These are phyloP conservation scores for Syzygium oleosum DNA, from an alignment of 345 rosid species.

Conservation along the genomic window DNA sequence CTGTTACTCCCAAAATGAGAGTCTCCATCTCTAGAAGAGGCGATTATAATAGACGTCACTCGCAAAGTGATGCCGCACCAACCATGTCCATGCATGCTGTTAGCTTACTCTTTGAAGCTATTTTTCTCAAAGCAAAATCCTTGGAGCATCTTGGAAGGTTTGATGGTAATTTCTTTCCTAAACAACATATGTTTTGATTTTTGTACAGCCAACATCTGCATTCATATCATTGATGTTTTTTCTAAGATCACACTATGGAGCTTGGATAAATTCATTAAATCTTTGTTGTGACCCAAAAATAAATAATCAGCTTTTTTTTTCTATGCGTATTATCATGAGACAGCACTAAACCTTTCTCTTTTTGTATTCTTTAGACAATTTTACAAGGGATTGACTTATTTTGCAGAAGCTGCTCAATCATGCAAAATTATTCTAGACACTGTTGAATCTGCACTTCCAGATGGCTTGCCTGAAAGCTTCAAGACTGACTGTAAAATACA, in stretches of 20 bases:
- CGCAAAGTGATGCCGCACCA: slow-evolving; percentile 31
- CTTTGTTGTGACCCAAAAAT: background rate
- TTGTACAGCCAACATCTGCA: background rate
- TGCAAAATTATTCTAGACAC: slow-evolving; percentile 61
- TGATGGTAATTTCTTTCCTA: slow-evolving; percentile 27
- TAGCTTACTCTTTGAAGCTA: slow-evolving; percentile 53
- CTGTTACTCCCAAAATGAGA: slow-evolving; percentile 45
- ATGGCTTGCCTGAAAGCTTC: slow-evolving; percentile 50
- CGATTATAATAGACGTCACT: slow-evolving; percentile 30
- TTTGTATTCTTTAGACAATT: background rate
- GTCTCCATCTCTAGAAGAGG: slow-evolving; percentile 34
- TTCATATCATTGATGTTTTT: background rate
- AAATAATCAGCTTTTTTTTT: background rate
- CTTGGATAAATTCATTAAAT: background rate
- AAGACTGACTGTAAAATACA: slow-evolving; percentile 38
- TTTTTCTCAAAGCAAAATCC: slow-evolving; percentile 61
- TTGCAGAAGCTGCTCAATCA: slow-evolving; percentile 65
- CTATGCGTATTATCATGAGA: background rate
- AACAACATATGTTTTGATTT: background rate
- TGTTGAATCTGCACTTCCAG: slow-evolving; percentile 63
- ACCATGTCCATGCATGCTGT: slow-evolving; percentile 66
- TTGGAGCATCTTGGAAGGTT: slow-evolving; percentile 54
- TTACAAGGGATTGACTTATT: background rate
- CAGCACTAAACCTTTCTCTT: background rate
- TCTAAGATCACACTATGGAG: background rate